phyloP scores from a whole-genome alignment of 2,329 filamentous ascomycete genomes.

The Dactylellina sp. region DNA sequence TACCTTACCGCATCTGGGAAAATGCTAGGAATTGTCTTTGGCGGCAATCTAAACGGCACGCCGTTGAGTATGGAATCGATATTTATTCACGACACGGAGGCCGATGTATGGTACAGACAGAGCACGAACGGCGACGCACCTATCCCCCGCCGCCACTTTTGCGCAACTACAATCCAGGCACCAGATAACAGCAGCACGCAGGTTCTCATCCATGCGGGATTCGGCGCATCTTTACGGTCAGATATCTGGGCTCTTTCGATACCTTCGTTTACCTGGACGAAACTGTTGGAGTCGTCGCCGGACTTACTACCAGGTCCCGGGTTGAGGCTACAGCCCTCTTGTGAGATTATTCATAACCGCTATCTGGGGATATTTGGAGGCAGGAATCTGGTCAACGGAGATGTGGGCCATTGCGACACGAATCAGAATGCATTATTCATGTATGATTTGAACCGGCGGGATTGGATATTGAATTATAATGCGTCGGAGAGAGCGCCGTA shows the following conservation, averaged over 20 bases:
- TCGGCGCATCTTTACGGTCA: slow-evolving; percentile 7
- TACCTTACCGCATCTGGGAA: slow-evolving; percentile 17
- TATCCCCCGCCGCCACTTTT: slow-evolving; percentile 24
- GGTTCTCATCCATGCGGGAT: slow-evolving; percentile 27
- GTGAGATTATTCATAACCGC: slow-evolving; percentile 28
- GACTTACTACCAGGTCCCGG: slow-evolving; percentile 30
- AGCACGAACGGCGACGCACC: slow-evolving; percentile 20
- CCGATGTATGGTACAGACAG: slow-evolving; percentile 31
- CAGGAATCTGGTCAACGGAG: slow-evolving; percentile 32
- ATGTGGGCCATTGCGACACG: slow-evolving; percentile 32
- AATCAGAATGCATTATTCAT: slow-evolving; percentile 43
- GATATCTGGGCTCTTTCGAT: slow-evolving; percentile 31
- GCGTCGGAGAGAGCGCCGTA: slow-evolving; percentile 8
- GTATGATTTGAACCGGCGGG: slow-evolving; percentile 33
- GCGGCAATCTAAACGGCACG: slow-evolving; percentile 33
- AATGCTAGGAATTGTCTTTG: slow-evolving; percentile 22
- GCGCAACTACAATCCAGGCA: slow-evolving; percentile 20
- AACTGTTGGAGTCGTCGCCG: slow-evolving; percentile 20
- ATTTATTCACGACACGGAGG: slow-evolving; percentile 31
- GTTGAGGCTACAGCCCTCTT: slow-evolving; percentile 21
- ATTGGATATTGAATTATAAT: slow-evolving; percentile 33
- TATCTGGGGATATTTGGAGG: slow-evolving; percentile 33
- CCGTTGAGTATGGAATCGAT: slow-evolving; percentile 41
- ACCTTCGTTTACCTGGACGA: slow-evolving; percentile 40
- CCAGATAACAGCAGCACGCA: slow-evolving; percentile 32